Evolutionary conservation across 2,329 filamentous ascomycete species (phyloP).

Genomic region (Sclerotinia glacialis): DNA sequence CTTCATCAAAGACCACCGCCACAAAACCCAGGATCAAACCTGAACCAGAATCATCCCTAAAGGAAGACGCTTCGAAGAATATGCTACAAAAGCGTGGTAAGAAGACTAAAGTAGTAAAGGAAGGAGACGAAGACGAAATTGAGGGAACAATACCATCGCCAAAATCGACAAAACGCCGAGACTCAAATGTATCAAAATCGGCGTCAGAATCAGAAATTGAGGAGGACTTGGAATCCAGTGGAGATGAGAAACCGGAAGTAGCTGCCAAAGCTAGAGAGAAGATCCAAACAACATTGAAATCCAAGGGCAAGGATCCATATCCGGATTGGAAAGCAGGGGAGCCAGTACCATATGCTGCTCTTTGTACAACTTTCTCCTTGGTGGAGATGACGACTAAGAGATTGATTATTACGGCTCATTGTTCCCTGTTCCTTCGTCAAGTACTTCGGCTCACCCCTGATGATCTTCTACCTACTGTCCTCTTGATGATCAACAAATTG

Average conservation of each 20-base stretch:
- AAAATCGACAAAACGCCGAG: constrained; percentile 32
- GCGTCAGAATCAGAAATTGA: constrained; percentile 49
- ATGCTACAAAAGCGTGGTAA: constrained; percentile 26
- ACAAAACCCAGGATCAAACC: constrained; percentile 29
- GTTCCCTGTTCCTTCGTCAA: constrained; percentile 85
- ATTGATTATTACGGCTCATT: constrained; percentile 82
- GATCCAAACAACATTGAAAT: constrained; percentile 71
- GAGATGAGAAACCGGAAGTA: constrained; percentile 65
- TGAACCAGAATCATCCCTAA: constrained; percentile 24
- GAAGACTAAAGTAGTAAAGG: constrained; percentile 25
- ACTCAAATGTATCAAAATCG: constrained; percentile 43
- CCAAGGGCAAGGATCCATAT: constrained; percentile 73
- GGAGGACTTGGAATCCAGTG: constrained; percentile 46
- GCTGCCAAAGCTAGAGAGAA: constrained; percentile 75
- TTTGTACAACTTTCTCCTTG: constrained; percentile 91
- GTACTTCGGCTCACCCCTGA: constrained; percentile 87
- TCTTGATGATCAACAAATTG: constrained; percentile 97
- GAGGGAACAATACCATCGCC: constrained; percentile 38
- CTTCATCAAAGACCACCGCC: constrained; percentile 20
- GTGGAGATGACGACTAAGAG: constrained; percentile 94
- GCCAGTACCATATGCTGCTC: constrained; percentile 88
- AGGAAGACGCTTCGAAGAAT: constrained; percentile 22
- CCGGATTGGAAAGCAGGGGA: constrained; percentile 90
- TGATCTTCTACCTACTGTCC: constrained; percentile 81
- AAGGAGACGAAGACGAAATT: constrained; percentile 42